A percentile compares a stretch with the other conserved stretches of the same genome.
Conservation (phyloP, 1,284 basidiomycete species). For the Puccinia polysora region DNA sequence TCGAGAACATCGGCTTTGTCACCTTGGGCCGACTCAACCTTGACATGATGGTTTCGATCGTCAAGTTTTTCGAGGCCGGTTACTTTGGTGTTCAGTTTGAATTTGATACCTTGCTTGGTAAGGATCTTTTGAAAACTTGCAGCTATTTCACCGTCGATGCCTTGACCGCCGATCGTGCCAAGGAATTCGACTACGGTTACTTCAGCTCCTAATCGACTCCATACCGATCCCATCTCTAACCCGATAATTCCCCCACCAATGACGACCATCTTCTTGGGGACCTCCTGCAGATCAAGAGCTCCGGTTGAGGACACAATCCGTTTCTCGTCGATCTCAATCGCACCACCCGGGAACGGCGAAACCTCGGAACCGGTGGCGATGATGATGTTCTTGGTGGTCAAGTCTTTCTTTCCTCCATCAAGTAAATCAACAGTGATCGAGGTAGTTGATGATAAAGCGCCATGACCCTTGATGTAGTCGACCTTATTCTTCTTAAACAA, state of each 20-base stretch:
- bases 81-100: slow-evolving; percentile 97
- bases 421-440: slow-evolving; percentile 72
- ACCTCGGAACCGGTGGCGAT: slow-evolving; percentile 98
- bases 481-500: slow-evolving; percentile 98
- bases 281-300: slow-evolving; percentile 78
- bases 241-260: slow-evolving; percentile 98
- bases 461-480: slow-evolving; percentile 93
- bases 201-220: slow-evolving; percentile 89
- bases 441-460: slow-evolving; percentile 76
- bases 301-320: slow-evolving; percentile 95
- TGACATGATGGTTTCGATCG: slow-evolving; percentile 75
- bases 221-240: slow-evolving; percentile 93
- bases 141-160: slow-evolving; percentile 84
- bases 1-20: slow-evolving; percentile 88
- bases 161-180: slow-evolving; percentile 74
- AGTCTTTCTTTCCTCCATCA: slow-evolving; percentile 73
- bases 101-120: slow-evolving; percentile 90
- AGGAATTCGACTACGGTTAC: slow-evolving; percentile 97
- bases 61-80: slow-evolving; percentile 63
- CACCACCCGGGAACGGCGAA: slow-evolving; percentile 76
- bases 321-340: slow-evolving; percentile 92
- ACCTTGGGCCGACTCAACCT: slow-evolving; percentile 85
- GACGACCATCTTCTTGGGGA: slow-evolving; percentile 93
- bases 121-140: slow-evolving; percentile 91
- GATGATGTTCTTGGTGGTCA: slow-evolving; percentile 86